Percentiles rank a stretch among this genome's conserved stretches.
Conservation (phyloP, 208 protist genomes). For the Novymonas esmeraldas region DNA sequence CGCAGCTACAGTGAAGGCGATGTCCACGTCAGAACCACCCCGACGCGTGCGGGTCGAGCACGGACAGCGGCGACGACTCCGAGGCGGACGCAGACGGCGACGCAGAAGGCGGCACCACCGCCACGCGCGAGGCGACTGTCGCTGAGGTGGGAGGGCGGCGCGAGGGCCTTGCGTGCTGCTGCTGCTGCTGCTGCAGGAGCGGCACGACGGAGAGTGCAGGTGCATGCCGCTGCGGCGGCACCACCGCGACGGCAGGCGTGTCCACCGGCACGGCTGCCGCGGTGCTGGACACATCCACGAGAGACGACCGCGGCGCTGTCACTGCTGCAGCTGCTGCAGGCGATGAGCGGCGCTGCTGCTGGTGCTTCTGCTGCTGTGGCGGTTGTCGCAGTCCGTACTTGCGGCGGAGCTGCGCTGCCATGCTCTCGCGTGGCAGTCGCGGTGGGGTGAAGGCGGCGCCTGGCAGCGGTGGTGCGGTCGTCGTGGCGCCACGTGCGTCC, state of each 20-base stretch:
- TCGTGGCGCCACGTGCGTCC: not conserved
- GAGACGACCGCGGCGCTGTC: not conserved
- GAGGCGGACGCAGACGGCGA: not conserved
- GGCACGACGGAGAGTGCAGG: not conserved
- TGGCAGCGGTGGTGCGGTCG: not conserved
- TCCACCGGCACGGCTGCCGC: not conserved
- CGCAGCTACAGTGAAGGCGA: too few species aligned
- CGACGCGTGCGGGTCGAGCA: not conserved
- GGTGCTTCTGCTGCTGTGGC: not conserved
- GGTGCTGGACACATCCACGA: not conserved
- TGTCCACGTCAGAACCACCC: not conserved
- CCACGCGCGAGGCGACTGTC: not conserved
- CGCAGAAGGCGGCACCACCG: not conserved
- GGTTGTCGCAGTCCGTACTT: slow-evolving; percentile 24
- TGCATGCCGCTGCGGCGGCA: not conserved
- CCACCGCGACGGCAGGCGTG: not conserved
- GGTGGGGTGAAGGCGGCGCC: slow-evolving; percentile 6
- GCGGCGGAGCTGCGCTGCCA: slow-evolving; percentile 24
- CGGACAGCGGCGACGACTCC: not conserved
- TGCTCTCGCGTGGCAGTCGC: slow-evolving; percentile 18
- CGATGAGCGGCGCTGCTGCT: not conserved
- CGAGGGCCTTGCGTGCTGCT: not conserved
- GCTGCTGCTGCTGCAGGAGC: too few species aligned
- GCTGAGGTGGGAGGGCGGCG: not conserved
- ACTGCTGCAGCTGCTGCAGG: not conserved